Conservation (phyloP, 169 alveolate genomes). For the Sarcocystis neurona region DNA sequence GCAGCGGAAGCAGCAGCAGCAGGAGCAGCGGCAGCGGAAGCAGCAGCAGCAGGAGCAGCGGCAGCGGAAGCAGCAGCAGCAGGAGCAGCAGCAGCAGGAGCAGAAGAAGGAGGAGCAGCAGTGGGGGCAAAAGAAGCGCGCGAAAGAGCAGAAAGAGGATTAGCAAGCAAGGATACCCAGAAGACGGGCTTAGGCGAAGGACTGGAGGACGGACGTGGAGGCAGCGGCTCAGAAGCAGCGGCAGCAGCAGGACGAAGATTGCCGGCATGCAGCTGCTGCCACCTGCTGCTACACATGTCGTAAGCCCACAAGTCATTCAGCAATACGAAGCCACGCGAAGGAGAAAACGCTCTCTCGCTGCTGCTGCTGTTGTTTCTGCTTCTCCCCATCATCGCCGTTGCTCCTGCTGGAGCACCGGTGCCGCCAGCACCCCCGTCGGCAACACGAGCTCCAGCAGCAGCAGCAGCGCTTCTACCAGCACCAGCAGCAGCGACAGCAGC, state of each 20-base stretch:
- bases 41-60: background rate
- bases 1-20: too few relatives aligned
- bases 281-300: background rate
- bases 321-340: background rate
- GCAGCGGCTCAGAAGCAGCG: background rate
- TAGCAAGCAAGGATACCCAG: too few relatives aligned
- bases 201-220: too few relatives aligned
- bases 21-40: too few relatives aligned
- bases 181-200: too few relatives aligned
- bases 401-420: background rate
- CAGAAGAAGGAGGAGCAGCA: too few relatives aligned
- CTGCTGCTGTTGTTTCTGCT: background rate
- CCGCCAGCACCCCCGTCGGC: background rate
- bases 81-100: background rate
- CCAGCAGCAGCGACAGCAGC: too few relatives aligned
- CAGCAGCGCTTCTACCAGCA: too few relatives aligned
- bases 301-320: conserved; percentile 3
- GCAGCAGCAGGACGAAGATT: background rate
- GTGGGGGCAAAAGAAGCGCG: too few relatives aligned
- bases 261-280: background rate
- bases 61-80: background rate
- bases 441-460: background rate
- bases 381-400: background rate
- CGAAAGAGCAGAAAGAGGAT: too few relatives aligned
- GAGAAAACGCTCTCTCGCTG: too few relatives aligned